These are phyloP conservation scores for Pseudevernia furfuracea DNA, from an alignment of 495 filamentous ascomycete genomes.

Conservation along the genomic window DNA sequence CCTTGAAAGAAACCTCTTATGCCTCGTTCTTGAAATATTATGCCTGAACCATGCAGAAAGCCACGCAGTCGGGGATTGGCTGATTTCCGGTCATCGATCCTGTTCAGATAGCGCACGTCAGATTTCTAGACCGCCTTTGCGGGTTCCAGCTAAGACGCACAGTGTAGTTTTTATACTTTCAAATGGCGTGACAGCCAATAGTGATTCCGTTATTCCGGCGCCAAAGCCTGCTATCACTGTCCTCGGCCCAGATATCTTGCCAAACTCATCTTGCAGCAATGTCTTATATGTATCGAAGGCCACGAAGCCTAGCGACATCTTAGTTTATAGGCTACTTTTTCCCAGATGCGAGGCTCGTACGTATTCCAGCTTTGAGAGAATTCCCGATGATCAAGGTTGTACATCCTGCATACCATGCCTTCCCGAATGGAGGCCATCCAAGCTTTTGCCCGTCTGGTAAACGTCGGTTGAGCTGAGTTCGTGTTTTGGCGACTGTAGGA, in stretches of 20 bases:
- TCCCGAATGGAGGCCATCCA: slow-evolving; percentile 91
- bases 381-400: slow-evolving; percentile 96
- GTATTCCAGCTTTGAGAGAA: slow-evolving; percentile 88
- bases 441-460: slow-evolving; percentile 74
- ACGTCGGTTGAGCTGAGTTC: slow-evolving; percentile 85
- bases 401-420: slow-evolving; percentile 95
- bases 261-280: slow-evolving; percentile 72
- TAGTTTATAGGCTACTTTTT: slow-evolving; percentile 11
- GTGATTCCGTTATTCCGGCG: slow-evolving; percentile 86
- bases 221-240: slow-evolving; percentile 93
- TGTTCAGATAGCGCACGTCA: slow-evolving; percentile 26
- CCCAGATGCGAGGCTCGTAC: slow-evolving; percentile 41
- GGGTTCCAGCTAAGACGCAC: slow-evolving; percentile 35
- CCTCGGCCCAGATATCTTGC: slow-evolving; percentile 80
- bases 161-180: slow-evolving; percentile 97
- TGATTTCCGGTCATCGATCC: slow-evolving; percentile 91
- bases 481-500: slow-evolving; percentile 75
- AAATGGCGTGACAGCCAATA: slow-evolving; percentile 91
- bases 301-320: slow-evolving; percentile 62
- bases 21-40: slow-evolving; percentile 83
- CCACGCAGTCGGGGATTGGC: slow-evolving; percentile 80
- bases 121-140: neutral
- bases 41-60: slow-evolving; percentile 79
- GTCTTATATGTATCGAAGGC: slow-evolving; percentile 90
- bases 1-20: slow-evolving; percentile 92